phyloP scores from a whole-genome alignment of 2,329 filamentous ascomycete species.

The Harringtonia aguacate region DNA sequence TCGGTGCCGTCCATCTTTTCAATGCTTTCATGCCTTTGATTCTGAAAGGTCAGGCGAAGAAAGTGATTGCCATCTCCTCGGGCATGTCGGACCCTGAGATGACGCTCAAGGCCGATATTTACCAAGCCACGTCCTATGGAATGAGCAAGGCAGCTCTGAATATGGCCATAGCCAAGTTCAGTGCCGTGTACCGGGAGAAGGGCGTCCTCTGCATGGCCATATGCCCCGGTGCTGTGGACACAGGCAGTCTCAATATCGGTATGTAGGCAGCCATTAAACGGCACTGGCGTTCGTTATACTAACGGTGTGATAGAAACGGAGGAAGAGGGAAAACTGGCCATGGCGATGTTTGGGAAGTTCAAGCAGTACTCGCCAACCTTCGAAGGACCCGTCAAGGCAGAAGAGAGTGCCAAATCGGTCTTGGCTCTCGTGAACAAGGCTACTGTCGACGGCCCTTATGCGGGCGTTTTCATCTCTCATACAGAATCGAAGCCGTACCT shows the following conservation, averaged over 20 bases:
- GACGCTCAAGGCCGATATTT: constrained; percentile 25
- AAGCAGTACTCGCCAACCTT: constrained; percentile 8
- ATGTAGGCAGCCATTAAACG: background rate
- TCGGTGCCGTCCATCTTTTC: constrained; percentile 41
- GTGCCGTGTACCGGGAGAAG: constrained; percentile 33
- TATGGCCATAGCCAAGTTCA: constrained; percentile 39
- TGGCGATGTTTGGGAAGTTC: constrained; percentile 7
- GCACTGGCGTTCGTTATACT: background rate
- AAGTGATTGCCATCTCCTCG: constrained; percentile 39
- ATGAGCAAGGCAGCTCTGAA: constrained; percentile 42
- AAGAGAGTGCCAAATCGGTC: constrained; percentile 4
- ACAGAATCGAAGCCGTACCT: constrained; percentile 5
- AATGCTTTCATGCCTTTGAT: constrained; percentile 43
- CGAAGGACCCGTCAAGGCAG: background rate
- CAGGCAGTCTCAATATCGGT: constrained; percentile 16
- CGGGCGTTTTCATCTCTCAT: constrained; percentile 4
- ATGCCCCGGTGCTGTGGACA: constrained; percentile 39
- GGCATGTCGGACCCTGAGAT: constrained; percentile 35
- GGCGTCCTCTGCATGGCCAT: constrained; percentile 42
- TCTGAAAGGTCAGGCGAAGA: constrained; percentile 37
- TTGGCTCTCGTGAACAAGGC: constrained; percentile 6
- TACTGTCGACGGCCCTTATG: constrained; percentile 2
- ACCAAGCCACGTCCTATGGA: constrained; percentile 27
- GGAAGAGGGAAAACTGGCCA: constrained; percentile 4
- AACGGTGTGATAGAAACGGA: constrained; percentile 6